Conservation (phyloP, 2,329 filamentous ascomycete genomes). For the Neonectria magnoliae region DNA sequence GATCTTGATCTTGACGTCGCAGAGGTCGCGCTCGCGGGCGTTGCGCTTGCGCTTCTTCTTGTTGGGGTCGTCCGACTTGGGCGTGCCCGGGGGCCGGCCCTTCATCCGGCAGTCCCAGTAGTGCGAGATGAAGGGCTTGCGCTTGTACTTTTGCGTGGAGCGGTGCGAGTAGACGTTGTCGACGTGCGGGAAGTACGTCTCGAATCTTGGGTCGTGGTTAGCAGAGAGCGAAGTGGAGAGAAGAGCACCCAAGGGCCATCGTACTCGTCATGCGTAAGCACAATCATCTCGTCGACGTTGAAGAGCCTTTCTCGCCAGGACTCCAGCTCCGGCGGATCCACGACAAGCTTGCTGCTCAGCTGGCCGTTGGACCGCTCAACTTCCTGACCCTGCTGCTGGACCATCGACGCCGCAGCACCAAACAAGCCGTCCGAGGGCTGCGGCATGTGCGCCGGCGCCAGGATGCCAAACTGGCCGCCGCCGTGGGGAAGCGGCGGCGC, state of each 20-base stretch:
- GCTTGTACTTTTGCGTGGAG: constrained; percentile 83
- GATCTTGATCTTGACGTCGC: constrained; percentile 88
- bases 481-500: constrained; percentile 6
- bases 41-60: constrained; percentile 85
- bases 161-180: constrained; percentile 88
- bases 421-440: constrained; percentile 19
- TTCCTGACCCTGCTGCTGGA: constrained; percentile 7
- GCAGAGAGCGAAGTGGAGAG: too few species aligned
- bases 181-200: constrained; percentile 84
- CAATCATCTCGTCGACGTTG: constrained; percentile 77
- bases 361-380: constrained; percentile 57
- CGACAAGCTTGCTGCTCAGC: constrained; percentile 65
- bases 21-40: constrained; percentile 80
- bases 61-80: constrained; percentile 80
- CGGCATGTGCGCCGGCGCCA: constrained; percentile 48
- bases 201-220: constrained; percentile 58
- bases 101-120: constrained; percentile 89
- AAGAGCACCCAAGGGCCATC: constrained; percentile 29
- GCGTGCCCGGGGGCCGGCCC: constrained; percentile 80
- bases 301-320: constrained; percentile 79
- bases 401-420: not conserved
- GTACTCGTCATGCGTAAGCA: constrained; percentile 78
- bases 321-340: constrained; percentile 73
- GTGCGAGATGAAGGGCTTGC: constrained; percentile 83
- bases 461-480: constrained; percentile 57